Conservation (phyloP, 768 basidiomycete species). For the Termitomyces sp. region DNA sequence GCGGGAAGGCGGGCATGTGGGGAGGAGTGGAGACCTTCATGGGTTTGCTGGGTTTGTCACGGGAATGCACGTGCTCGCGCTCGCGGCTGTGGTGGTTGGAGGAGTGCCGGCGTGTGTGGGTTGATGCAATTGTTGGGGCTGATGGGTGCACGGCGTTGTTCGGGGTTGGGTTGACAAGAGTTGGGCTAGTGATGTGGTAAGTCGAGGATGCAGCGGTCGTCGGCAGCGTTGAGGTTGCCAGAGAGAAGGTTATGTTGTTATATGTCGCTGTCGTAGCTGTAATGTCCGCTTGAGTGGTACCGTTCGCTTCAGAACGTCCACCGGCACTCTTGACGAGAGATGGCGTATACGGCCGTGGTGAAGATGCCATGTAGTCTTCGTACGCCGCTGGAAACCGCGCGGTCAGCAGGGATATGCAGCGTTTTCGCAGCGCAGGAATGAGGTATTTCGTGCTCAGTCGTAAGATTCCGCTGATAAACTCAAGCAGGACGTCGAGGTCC, state of each 20-base stretch:
- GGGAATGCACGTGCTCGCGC: not conserved
- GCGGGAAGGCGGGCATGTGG: not conserved
- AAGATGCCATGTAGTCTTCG: constrained; percentile 27
- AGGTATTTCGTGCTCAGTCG: constrained; percentile 64
- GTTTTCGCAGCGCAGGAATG: constrained; percentile 44
- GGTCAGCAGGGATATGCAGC: constrained; percentile 45
- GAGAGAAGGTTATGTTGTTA: not conserved
- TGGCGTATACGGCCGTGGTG: constrained; percentile 6
- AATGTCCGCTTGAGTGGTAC: not conserved
- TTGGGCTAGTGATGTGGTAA: not conserved
- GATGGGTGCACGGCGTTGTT: not conserved
- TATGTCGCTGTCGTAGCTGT: not conserved
- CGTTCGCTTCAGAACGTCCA: not conserved
- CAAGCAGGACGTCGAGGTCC: constrained; percentile 39
- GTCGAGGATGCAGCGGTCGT: not conserved
- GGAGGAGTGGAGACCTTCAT: not conserved
- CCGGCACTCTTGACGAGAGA: not conserved
- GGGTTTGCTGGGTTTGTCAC: not conserved
- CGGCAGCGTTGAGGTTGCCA: not conserved
- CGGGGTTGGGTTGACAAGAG: not conserved
- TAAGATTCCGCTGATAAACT: constrained; percentile 46
- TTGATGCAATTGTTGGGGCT: not conserved
- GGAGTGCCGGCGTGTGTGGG: not conserved
- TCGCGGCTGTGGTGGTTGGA: not conserved
- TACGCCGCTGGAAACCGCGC: constrained; percentile 35